Evolutionary conservation across 192 early-diverging fungal genomes (phyloP), one percentile per base, ranked within the genome.

Genomic region (Coemansia sp.): DNA sequence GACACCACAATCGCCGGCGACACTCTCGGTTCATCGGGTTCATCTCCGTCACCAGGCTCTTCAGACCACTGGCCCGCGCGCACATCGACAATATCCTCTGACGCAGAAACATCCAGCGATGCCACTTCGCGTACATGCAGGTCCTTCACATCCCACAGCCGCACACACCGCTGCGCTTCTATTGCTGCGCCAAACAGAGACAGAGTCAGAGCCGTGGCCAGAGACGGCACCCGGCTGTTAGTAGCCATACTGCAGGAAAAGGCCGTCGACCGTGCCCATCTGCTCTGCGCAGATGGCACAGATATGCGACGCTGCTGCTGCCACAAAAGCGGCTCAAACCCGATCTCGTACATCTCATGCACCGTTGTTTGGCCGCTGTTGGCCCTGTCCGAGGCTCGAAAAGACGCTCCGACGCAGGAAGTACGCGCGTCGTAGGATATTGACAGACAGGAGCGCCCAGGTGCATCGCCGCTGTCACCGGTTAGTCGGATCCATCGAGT

Each of bases 131-230:
- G 16, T n/a, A n/a, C 25, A 17, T 18, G 51, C 51, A 16, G 6
- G 4, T 22, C 59, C 4, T 0, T 49, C 7, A 42, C 57, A n/a
- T 62, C 56, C 77, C 77, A 80, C 28, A 61, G 59, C 6, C 48
- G 52, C 16, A 75, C 59, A 12, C 60, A 54, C 3, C 69, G 58
- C 12, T 54, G 49, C 4, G 65, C 58, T 63, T 80, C 77, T 11
- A 75, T 60, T 32, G 66, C 63, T 0, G 77, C 77, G n/a, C 66
- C 70, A n/a, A 80, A 72, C 62, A 80, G 42, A 45, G 42, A 45
- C 14, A 45, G 42, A 3, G 7, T 0, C 4, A 12, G 3, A 12
- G 12, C 5, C 22, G 22, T 25, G 22, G 22, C 22, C 22, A 25
- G 22, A 25, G 22, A 25, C 22, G 22, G 45, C 3, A 58, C 71